Evolutionary conservation across 1,284 basidiomycete genomes (phyloP), one percentile per base, ranked within the genome.

Genomic region (Caloboletus firmus): DNA sequence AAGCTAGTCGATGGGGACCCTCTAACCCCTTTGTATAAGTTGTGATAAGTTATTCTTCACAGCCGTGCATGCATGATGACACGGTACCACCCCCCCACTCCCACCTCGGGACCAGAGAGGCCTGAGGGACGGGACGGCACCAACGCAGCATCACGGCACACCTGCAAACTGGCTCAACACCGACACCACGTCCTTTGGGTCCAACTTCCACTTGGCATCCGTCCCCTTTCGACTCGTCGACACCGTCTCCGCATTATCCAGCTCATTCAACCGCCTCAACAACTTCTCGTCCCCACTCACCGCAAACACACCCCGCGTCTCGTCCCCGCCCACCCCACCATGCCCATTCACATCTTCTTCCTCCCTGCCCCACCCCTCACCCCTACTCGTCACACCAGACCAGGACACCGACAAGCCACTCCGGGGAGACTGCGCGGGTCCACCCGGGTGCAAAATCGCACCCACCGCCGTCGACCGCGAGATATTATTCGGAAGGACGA

Each of bases 401-500:
- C 54, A 36, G 0, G 52, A 20, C 10, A 42, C 34, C 11, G 42
- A 31, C 17, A 63, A 2, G 1, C 65, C 62, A 69, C 58, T 72
- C 44, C 78, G 64, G 4, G 79, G 76, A 0, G 81, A 80, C 40
- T 79, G 78, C 5, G 79, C 78, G 2, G 85, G 84, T 2, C 85
- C 84, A 10, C 83, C 83, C 0, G 86, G 84, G 61, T 85, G 83
- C 28, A 91, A 72, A 55, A 91, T 84, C 13, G 85, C 81, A 41
- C 85, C 87, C 5, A 93, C 88, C 0, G 91, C 91, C 0, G 85
- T 85, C 17, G 86, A 88, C 9, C 92, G 82, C 12, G 88, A 91
- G 59, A 91, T 84, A 63, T 91, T 89, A 72, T 88, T 90, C 2
- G 92, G 92, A 11, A 93, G 76, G 43, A 95, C 85, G 43, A 93